Evolutionary conservation across 1,139 yeast genomes (phyloP).

Genomic region (Pichia sp.): DNA sequence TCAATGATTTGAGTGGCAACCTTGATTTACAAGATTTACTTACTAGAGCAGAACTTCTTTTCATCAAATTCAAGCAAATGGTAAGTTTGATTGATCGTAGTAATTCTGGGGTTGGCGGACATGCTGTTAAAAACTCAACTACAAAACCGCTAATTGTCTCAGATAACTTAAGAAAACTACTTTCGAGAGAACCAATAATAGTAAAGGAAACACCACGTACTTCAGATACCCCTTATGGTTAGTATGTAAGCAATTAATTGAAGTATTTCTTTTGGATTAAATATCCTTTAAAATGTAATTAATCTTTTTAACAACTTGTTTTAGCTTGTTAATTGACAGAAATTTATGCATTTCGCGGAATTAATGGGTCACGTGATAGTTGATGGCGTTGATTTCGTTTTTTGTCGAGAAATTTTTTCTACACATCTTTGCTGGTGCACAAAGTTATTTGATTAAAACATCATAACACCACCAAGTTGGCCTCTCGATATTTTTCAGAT

Average conservation of each 20-base stretch:
- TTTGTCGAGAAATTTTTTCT: too few relatives aligned
- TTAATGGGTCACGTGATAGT: background rate
- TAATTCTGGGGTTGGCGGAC: slow-evolving; percentile 19
- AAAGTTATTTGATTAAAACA: slow-evolving; percentile 13
- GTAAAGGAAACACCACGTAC: slow-evolving; percentile 57
- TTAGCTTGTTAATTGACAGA: too few relatives aligned
- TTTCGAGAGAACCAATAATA: slow-evolving; percentile 53
- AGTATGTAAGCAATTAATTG: background rate
- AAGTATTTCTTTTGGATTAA: background rate
- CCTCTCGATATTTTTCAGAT: background rate
- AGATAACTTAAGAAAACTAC: slow-evolving; percentile 49
- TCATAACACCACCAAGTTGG: slow-evolving; percentile 18
- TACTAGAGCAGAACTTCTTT: slow-evolving; percentile 74
- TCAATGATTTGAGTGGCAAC: slow-evolving; percentile 75
- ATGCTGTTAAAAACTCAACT: background rate
- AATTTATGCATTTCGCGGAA: too few relatives aligned
- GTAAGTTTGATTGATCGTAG: slow-evolving; percentile 68
- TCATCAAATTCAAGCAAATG: slow-evolving; percentile 71
- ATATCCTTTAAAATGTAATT: background rate
- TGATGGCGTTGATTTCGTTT: too few relatives aligned
- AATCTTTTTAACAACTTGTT: too few relatives aligned
- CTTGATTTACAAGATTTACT: slow-evolving; percentile 68
- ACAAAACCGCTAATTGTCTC: slow-evolving; percentile 29
- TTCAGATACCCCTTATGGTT: slow-evolving; percentile 29
- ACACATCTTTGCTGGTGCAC: slow-evolving; percentile 7